phyloP scores from a whole-genome alignment of 2,329 filamentous ascomycete genomes.

The Ophiostoma tasmaniense region DNA sequence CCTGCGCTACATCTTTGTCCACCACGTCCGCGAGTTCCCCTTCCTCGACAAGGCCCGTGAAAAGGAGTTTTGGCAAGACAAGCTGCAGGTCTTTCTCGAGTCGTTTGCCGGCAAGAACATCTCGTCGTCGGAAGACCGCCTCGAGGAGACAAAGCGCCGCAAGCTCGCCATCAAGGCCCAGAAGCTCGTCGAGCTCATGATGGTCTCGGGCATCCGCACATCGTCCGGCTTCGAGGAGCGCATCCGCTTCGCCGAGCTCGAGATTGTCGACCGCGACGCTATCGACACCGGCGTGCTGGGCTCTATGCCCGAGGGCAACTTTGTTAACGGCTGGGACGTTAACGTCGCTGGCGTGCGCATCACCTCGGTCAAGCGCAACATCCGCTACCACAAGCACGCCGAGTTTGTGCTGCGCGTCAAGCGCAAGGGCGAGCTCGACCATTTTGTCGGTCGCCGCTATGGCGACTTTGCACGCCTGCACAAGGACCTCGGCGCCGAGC shows the following conservation, averaged over 20 bases:
- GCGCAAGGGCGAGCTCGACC: constrained; percentile 62
- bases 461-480: constrained; percentile 78
- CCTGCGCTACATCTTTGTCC: constrained; percentile 91
- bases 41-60: constrained; percentile 94
- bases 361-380: constrained; percentile 71
- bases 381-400: constrained; percentile 85
- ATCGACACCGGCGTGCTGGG: constrained; percentile 84
- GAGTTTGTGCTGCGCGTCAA: constrained; percentile 88
- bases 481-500: constrained; percentile 69
- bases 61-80: constrained; percentile 99
- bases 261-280: constrained; percentile 87
- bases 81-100: constrained; percentile 90
- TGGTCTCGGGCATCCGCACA: constrained; percentile 94
- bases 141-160: constrained; percentile 90
- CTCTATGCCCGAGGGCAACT: constrained; percentile 82
- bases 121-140: constrained; percentile 87
- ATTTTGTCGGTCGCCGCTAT: constrained; percentile 77
- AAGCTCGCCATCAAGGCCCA: constrained; percentile 89
- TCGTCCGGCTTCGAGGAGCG: constrained; percentile 96
- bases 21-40: constrained; percentile 95
- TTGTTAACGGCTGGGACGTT: constrained; percentile 92
- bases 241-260: constrained; percentile 92
- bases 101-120: constrained; percentile 97
- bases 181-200: constrained; percentile 97
- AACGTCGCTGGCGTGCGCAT: constrained; percentile 87